Base-by-base conservation (phyloP, 371 early-diverging fungal species). In the Entomophthora muscae region DNA sequence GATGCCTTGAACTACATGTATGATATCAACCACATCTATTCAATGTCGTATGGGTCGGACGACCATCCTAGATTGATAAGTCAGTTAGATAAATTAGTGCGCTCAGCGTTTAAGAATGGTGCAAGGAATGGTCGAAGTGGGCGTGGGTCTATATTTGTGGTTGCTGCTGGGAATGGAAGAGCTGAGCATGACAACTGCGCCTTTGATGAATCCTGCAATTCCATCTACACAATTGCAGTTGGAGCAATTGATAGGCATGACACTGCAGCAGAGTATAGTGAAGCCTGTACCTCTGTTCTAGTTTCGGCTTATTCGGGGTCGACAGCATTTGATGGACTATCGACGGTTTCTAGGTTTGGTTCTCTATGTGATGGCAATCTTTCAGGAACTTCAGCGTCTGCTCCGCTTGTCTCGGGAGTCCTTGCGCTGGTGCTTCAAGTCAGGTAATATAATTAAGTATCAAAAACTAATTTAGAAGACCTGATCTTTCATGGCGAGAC, bases 131-230 rank as follows among this genome's bases (percentile, higher is more conserved):
- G 98, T 0, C 79, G 98, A 29, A 74, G 68, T 0, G 95, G 94
- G 0, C 79, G 83, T 57, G 96, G 98, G 1, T 85, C 85, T 1
- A 75, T 97, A 7, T 97, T 76, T 69, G 93, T 97, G 2, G 93
- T 96, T 77, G 98, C 96, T 13, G 83, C 91, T 3, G 98, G 98
- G 3, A 97, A 97, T 66, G 98, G 98, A 3, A 95, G 86, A 1
- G 66, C 68, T 0, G 0, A 97, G 95, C 69, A n/a, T n/a, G n/a
- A n/a, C n/a, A n/a, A n/a, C n/a, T n/a, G n/a, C n/a, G n/a, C n/a
- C n/a, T n/a, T n/a, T n/a, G n/a, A n/a, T n/a, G n/a, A n/a, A n/a
- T n/a, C n/a, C n/a, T n/a, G n/a, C n/a, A n/a, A n/a, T n/a, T 87
- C 88, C 67, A 88, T 93, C 28, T 97, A 90, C 69, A 91, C 95